Evolutionary conservation across 768 basidiomycete genomes (phyloP), one percentile per base, ranked within the genome.

Genomic region (Pholiota molesta): DNA sequence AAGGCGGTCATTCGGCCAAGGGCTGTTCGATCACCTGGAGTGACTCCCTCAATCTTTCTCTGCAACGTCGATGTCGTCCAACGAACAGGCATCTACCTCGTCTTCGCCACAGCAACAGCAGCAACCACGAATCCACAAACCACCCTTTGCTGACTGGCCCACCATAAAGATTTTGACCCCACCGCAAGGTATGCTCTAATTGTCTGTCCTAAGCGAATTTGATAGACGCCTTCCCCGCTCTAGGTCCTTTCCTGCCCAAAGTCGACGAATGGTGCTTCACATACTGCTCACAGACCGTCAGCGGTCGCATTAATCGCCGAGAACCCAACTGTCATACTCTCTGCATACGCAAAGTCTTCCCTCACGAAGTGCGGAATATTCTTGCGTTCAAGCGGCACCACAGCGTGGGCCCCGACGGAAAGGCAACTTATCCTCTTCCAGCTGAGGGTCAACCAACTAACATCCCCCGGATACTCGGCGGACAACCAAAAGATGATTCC

Each of bases 221-320:
- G 65, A 60, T 61, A 59, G 58, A 28, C 16, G 35, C 37, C 52
- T 56, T 39, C 17, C 19, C 0, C 13, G 29, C 39, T 62, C 33
- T 61, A 87, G 86, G 86, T 62, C 80, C 75, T 64, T 81, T 83
- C 65, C 88, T 88, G 7, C 80, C 82, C 37, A 82, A 82, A 67
- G 78, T 79, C 60, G 88, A 89, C 71, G 87, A 89, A 73, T 84
- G 84, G 75, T 89, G 86, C 69, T 72, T 88, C 45, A 85, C 83
- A 7, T 88, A 83, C 71, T 85, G 86, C 65, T 78, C 83, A 2
- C 88, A 90, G 74, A 79, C 79, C 21, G 75, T 86, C 49, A 78
- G 72, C 19, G 85, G 86, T 45, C 81, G 88, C 40, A 74, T 81
- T 8, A 75, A 84, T 60, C 71, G 72, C 52, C 77, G 81, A 40